Conservation (phyloP, 495 filamentous ascomycete species). For the Copromyces sp. region DNA sequence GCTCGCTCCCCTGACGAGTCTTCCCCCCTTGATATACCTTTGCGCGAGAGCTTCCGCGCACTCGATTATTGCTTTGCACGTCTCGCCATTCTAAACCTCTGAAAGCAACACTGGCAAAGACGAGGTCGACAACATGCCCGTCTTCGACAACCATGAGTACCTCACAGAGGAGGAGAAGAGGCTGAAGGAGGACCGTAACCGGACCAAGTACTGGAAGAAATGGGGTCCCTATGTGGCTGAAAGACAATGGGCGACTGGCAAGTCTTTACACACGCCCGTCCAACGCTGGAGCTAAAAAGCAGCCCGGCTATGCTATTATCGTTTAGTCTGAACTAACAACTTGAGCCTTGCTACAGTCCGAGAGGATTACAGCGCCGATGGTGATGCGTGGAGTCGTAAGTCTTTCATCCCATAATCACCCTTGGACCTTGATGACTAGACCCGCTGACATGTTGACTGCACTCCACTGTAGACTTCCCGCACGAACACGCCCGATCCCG, state of each 20-base stretch:
- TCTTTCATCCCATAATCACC: slow-evolving; percentile 10
- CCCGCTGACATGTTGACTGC: slow-evolving; percentile 3
- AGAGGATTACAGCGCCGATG: slow-evolving; percentile 80
- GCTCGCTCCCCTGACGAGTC: neutral
- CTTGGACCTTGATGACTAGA: neutral
- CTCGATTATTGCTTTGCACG: neutral
- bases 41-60: neutral
- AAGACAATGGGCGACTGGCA: slow-evolving; percentile 84
- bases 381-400: slow-evolving; percentile 93
- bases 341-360: slow-evolving; percentile 49
- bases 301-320: neutral
- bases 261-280: slow-evolving; percentile 14
- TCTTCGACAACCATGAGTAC: slow-evolving; percentile 76
- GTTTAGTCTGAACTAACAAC: slow-evolving; percentile 3
- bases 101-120: neutral
- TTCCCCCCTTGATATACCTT: neutral
- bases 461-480: slow-evolving; percentile 58
- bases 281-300: neutral
- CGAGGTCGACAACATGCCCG: slow-evolving; percentile 53
- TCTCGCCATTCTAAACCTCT: neutral
- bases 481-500: slow-evolving; percentile 85
- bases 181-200: slow-evolving; percentile 71
- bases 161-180: slow-evolving; percentile 80
- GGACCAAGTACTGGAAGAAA: slow-evolving; percentile 85
- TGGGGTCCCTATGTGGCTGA: slow-evolving; percentile 76